Percentiles rank a stretch among this genome's conserved stretches.
phyloP scores from a whole-genome alignment of 2,329 filamentous ascomycete genomes.

The Phaeomoniella chlamydospora region DNA sequence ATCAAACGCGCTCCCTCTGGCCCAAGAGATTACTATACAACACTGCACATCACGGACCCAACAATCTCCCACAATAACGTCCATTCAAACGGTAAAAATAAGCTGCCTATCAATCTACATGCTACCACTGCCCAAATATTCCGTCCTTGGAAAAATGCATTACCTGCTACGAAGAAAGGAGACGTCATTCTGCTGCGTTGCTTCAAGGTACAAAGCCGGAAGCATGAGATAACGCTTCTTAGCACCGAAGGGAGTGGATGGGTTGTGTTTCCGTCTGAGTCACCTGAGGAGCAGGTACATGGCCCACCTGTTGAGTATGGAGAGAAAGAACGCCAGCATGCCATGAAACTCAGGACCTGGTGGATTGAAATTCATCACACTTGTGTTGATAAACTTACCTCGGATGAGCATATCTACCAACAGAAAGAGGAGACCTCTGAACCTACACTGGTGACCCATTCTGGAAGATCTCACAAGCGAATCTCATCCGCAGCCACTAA shows the following conservation, averaged over 20 bases:
- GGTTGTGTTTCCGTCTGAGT: slow-evolving; percentile 23
- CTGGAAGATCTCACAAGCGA: neutral
- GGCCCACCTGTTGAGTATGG: slow-evolving; percentile 25
- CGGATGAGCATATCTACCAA: neutral
- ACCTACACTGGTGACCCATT: neutral
- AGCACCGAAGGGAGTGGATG: slow-evolving; percentile 28
- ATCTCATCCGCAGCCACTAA: neutral
- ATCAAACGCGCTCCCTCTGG: slow-evolving; percentile 18
- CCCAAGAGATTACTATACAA: slow-evolving; percentile 24
- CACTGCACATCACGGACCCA: slow-evolving; percentile 27
- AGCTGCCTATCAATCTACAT: neutral
- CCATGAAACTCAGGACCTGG: slow-evolving; percentile 22
- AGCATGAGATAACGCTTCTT: slow-evolving; percentile 23
- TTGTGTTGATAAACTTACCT: neutral
- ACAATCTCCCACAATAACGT: slow-evolving; percentile 19
- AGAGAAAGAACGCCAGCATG: slow-evolving; percentile 20
- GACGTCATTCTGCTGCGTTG: slow-evolving; percentile 29
- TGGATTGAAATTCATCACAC: slow-evolving; percentile 15
- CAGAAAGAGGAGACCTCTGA: neutral
- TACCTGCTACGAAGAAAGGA: slow-evolving; percentile 23
- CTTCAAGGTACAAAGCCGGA: slow-evolving; percentile 26
- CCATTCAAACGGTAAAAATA: slow-evolving; percentile 1
- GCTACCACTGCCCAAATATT: slow-evolving; percentile 24
- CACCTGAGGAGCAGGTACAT: slow-evolving; percentile 10
- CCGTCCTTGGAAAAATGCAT: slow-evolving; percentile 20